Percentiles rank a stretch among this genome's conserved stretches.
Conservation (phyloP, 2,329 filamentous ascomycete genomes). For the Akanthomyces lecanii region DNA sequence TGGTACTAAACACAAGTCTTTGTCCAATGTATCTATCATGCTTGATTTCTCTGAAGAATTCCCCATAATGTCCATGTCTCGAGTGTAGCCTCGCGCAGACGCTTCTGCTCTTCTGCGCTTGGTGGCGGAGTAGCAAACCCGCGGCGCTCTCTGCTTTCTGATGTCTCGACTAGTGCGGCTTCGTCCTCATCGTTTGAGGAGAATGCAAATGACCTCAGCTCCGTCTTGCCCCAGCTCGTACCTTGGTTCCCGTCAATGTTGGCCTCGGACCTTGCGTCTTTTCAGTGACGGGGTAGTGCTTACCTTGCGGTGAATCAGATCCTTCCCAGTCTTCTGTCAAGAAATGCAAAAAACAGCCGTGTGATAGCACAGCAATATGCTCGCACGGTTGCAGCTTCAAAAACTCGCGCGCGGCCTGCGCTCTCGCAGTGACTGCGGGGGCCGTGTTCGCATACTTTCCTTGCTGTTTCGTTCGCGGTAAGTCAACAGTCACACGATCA, state of each 20-base stretch:
- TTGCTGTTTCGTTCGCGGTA: constrained; percentile 7
- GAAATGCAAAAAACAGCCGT: constrained; percentile 74
- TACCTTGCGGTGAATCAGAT: constrained; percentile 34
- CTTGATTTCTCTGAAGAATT: neutral
- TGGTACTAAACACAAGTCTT: neutral
- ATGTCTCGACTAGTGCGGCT: neutral
- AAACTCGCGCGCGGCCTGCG: constrained; percentile 51
- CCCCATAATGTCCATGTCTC: constrained; percentile 1
- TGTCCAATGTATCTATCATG: neutral
- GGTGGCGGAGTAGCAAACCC: constrained; percentile 32
- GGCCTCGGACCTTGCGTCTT: neutral
- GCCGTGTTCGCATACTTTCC: constrained; percentile 36
- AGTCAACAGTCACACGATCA: neutral
- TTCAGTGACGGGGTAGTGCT: constrained; percentile 10
- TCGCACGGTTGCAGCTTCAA: constrained; percentile 46
- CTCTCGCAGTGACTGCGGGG: constrained; percentile 51
- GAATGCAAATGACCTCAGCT: constrained; percentile 60
- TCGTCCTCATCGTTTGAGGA: constrained; percentile 36
- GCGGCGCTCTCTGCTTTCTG: neutral
- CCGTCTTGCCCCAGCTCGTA: constrained; percentile 65
- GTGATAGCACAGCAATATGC: constrained; percentile 68
- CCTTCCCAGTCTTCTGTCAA: constrained; percentile 70
- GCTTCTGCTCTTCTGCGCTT: constrained; percentile 37
- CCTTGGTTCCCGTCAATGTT: constrained; percentile 33
- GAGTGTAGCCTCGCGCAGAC: constrained; percentile 26